Evolutionary conservation across 495 filamentous ascomycete species (phyloP).

Genomic region (Hypoxylon trugodes): DNA sequence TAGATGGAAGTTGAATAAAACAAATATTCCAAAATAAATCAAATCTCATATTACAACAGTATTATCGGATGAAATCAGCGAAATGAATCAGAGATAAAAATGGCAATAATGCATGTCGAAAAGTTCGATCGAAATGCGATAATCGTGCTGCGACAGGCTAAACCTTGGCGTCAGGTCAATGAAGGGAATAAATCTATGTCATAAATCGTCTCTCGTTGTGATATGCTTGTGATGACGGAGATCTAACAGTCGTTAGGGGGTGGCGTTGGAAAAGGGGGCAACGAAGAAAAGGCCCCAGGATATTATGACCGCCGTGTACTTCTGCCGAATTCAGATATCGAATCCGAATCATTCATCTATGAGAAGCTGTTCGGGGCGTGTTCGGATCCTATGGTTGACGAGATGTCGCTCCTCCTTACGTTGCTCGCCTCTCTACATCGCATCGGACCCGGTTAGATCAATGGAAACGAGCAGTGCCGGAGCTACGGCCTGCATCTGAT

Average conservation of each 20-base stretch:
- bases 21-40: conserved; percentile 37
- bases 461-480: conserved; percentile 42
- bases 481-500: conserved; percentile 45
- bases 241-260: conserved; percentile 30
- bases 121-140: conserved; percentile 18
- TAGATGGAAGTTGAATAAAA: conserved; percentile 33
- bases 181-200: conserved; percentile 41
- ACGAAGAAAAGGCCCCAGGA: not conserved
- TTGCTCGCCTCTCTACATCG: not conserved
- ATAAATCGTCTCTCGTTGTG: conserved; percentile 41
- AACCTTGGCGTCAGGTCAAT: conserved; percentile 27
- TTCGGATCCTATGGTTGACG: not conserved
- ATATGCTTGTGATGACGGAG: conserved; percentile 35
- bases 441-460: conserved; percentile 10
- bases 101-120: conserved; percentile 27
- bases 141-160: conserved; percentile 26
- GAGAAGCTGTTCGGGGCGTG: not conserved
- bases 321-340: conserved; percentile 1
- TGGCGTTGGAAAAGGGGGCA: not conserved
- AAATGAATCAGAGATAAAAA: conserved; percentile 11
- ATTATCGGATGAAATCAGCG: conserved; percentile 33
- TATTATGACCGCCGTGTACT: not conserved
- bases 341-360: not conserved
- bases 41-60: conserved; percentile 47
- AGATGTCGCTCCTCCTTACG: not conserved